Percentiles rank a stretch among this genome's conserved stretches.
Conservation (phyloP, 306 rosid species). For the Lathyrus oleraceus region DNA sequence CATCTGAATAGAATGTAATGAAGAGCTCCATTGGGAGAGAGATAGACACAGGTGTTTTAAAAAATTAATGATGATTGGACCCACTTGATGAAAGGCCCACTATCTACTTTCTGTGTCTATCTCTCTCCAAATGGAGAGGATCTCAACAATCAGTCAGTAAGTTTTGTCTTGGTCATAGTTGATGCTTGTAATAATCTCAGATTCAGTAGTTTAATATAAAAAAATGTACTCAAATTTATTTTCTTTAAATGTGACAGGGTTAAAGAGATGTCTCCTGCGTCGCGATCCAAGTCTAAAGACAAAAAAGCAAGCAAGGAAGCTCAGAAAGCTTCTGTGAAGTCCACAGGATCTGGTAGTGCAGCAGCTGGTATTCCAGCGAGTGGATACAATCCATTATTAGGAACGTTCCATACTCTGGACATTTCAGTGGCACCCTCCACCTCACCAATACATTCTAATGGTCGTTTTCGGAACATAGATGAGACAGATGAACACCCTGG, state of each 20-base stretch:
- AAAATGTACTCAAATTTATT: slow-evolving; percentile 13
- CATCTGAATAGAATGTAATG: background rate
- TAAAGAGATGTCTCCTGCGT: slow-evolving; percentile 81
- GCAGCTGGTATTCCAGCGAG: slow-evolving; percentile 72
- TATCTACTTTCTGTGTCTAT: no score
- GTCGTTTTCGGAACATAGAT: slow-evolving; percentile 89
- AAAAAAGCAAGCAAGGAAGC: slow-evolving; percentile 76
- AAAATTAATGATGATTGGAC: no score
- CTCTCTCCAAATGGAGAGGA: no score
- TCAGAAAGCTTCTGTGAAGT: slow-evolving; percentile 65
- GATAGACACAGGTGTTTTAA: no score
- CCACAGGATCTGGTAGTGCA: slow-evolving; percentile 63
- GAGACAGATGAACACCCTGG: slow-evolving; percentile 88
- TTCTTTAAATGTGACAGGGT: slow-evolving; percentile 42
- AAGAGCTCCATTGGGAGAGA: no score
- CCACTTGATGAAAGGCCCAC: no score
- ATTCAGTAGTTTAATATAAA: slow-evolving; percentile 3
- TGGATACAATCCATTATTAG: slow-evolving; percentile 84
- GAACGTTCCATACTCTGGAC: slow-evolving; percentile 89
- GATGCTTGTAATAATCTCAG: slow-evolving; percentile 20
- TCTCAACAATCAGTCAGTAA: background rate
- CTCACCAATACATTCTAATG: slow-evolving; percentile 62
- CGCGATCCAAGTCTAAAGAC: slow-evolving; percentile 86
- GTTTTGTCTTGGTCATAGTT: slow-evolving; percentile 4
- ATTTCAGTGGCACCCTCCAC: slow-evolving; percentile 50